phyloP scores from a whole-genome alignment of 768 basidiomycete genomes.

The Vishniacozyma victoriae region DNA sequence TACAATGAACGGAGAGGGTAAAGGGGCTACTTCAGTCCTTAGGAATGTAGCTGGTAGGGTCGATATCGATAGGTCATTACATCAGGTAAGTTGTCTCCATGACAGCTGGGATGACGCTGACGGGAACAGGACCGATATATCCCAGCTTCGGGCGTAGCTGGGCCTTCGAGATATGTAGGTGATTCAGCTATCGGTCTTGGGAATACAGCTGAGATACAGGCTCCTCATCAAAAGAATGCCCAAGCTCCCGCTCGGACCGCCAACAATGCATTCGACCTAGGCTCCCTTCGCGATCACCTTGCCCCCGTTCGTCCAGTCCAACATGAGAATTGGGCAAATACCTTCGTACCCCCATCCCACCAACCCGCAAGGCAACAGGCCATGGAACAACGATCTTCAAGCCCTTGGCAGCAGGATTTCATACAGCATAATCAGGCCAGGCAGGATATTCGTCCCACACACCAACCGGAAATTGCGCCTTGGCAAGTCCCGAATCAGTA shows the following conservation, averaged over 20 bases:
- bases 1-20: no score
- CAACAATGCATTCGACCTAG: slow-evolving; percentile 27
- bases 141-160: no score
- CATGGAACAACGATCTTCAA: neutral
- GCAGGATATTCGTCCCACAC: no score
- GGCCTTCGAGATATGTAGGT: no score
- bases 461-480: neutral
- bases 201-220: no score
- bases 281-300: slow-evolving; percentile 25
- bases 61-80: slow-evolving; percentile 23
- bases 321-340: no score
- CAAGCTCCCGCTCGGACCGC: no score
- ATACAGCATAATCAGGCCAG: neutral
- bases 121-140: no score
- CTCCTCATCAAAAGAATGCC: no score
- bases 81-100: slow-evolving; percentile 25
- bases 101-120: no score
- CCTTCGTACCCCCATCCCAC: neutral
- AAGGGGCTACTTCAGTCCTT: slow-evolving; percentile 8
- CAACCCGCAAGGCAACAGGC: neutral
- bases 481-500: neutral
- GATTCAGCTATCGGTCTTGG: no score
- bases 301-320: slow-evolving; percentile 7
- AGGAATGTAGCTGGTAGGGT: slow-evolving; percentile 30
- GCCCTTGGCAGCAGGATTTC: neutral